Evolutionary conservation across 176 grass and related monocot species (phyloP), one percentile per base, ranked within the genome.

Genomic region (Carex pumila): DNA sequence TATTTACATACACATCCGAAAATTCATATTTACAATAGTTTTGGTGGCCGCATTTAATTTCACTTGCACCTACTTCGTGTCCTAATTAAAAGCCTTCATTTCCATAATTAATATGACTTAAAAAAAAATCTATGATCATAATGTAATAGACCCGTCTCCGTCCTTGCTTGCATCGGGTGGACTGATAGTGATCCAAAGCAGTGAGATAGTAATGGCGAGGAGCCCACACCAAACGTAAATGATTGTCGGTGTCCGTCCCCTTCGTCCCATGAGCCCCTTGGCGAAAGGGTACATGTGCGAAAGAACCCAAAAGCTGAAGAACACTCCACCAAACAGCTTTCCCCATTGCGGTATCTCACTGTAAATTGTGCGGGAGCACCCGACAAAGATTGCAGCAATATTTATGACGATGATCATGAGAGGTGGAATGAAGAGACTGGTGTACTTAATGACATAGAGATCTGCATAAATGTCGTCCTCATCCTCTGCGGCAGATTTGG

Each of bases 241-340:
- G 39, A 87, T 82, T 32, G 85, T 87, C 17, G 85, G 85, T 17
- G 64, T 71, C 9, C 79, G 54, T 31, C 85, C 78, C 6, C 64
- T 55, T 41, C 85, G 15, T 8, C 78, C 85, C 85, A 87, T 87
- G 32, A 87, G 64, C 8, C 85, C 73, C 64, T 87, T 87, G 49
- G 85, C 85, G 6, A 87, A 87, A 25, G 85, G 85, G 32, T 87
- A 87, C 74, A 81, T 81, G 31, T 87, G 78, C 3, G 79, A 31
- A 19, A 87, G 85, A 37, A 87, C 85, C 85, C 73, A 81, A 69
- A 86, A 86, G 61, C 85, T 86, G 32, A 86, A 86, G 77, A 86
- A 86, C 15, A 54, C 75, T 56, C 85, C 85, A 32, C 85, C 85
- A 34, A 86, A 56, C 63, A 86, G 5, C 85, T 86, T 86, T 64